phyloP scores from a whole-genome alignment of 2,329 filamentous ascomycete genomes.

The Periconia sp. region DNA sequence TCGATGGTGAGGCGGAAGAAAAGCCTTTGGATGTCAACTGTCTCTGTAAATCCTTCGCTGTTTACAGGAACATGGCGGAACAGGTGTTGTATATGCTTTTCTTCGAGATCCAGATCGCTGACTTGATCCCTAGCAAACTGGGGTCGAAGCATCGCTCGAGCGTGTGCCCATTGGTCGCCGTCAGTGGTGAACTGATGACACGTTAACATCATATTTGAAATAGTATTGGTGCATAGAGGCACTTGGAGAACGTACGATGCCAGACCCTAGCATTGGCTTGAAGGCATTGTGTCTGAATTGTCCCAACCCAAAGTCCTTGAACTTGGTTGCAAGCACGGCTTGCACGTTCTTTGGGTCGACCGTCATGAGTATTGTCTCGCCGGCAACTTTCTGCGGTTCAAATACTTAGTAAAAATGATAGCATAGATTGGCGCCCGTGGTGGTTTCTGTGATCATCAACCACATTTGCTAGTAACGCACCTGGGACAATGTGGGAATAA shows the following conservation, averaged over 20 bases:
- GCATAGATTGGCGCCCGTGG: neutral
- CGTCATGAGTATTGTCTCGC: constrained; percentile 28
- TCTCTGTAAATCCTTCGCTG: constrained; percentile 26
- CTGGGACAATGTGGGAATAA: constrained; percentile 29
- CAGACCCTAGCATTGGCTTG: constrained; percentile 43
- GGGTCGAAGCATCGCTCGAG: constrained; percentile 37
- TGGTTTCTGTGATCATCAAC: neutral
- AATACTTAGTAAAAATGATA: neutral
- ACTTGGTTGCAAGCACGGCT: constrained; percentile 46
- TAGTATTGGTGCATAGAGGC: neutral
- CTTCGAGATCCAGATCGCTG: constrained; percentile 35
- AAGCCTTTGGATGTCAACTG: constrained; percentile 40
- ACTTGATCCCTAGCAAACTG: constrained; percentile 39
- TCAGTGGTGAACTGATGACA: constrained; percentile 30
- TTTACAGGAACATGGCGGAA: constrained; percentile 25
- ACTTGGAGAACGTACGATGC: constrained; percentile 30
- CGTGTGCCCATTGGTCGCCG: constrained; percentile 33
- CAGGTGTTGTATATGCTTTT: constrained; percentile 37
- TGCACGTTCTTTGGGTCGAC: constrained; percentile 51
- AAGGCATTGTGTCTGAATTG: constrained; percentile 40
- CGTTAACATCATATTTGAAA: neutral
- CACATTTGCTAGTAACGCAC: neutral
- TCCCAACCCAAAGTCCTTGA: constrained; percentile 50
- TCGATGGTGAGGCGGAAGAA: constrained; percentile 46
- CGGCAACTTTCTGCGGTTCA: neutral